A percentile compares a stretch with the other conserved stretches of the same genome.
Evolutionary conservation across 768 basidiomycete genomes (phyloP).

Genomic region (Galerina sulciceps): DNA sequence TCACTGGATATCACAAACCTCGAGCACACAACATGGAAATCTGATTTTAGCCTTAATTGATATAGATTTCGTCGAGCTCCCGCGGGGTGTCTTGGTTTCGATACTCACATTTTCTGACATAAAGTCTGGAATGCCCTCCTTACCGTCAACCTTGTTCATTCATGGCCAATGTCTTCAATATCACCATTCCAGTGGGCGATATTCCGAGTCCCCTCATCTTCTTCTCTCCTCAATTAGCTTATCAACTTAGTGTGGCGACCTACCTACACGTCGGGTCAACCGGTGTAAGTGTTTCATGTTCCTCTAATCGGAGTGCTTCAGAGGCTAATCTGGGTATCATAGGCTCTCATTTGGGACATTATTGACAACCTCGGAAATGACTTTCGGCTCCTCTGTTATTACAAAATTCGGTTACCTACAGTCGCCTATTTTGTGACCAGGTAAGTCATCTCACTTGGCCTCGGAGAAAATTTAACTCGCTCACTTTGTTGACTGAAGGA

Average conservation of each 20-base stretch:
- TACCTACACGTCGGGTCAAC: slow-evolving; percentile 15
- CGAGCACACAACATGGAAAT: too few relatives aligned
- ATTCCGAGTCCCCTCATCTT: too few relatives aligned
- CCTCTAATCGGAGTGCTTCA: not conserved
- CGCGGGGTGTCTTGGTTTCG: too few relatives aligned
- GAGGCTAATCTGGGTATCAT: not conserved
- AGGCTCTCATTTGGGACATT: slow-evolving; percentile 10
- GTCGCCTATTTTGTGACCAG: slow-evolving; percentile 6
- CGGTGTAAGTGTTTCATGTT: slow-evolving; percentile 1
- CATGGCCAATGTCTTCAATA: too few relatives aligned
- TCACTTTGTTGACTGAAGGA: not conserved
- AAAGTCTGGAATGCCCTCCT: too few relatives aligned
- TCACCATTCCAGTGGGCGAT: too few relatives aligned
- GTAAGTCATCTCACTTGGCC: not conserved
- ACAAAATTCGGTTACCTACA: not conserved
- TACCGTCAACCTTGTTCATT: too few relatives aligned
- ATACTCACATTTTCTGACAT: too few relatives aligned
- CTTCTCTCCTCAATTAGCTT: not conserved
- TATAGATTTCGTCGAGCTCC: too few relatives aligned
- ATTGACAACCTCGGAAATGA: slow-evolving; percentile 6
- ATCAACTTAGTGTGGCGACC: slow-evolving; percentile 9
- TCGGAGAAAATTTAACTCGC: not conserved
- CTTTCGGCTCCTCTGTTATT: not conserved
- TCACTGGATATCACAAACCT: too few relatives aligned
- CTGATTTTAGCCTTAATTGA: too few relatives aligned